Evolutionary conservation across 2,329 filamentous ascomycete species (phyloP), one percentile per base, ranked within the genome.

Genomic region (Westerdykella ornata): DNA sequence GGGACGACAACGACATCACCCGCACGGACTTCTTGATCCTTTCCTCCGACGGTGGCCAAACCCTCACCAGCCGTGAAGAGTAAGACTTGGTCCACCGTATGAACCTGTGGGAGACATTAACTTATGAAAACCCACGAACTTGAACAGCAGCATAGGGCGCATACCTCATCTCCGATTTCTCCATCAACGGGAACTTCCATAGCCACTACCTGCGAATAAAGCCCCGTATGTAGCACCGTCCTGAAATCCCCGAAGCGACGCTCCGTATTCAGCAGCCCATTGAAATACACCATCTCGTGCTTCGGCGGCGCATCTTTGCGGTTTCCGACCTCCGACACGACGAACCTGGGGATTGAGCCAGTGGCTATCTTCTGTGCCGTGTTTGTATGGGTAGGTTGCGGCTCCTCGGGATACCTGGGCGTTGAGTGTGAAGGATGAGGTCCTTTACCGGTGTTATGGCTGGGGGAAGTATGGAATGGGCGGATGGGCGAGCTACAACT

Each of bases 141-240:
- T 28, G 19, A 11, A 22, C 22, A 41, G 9, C 20, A 12, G 14
- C 5, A 33, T 7, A 15, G 14, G 3, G 12, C 22, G 43, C 54
- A 5, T 45, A 80, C 78, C 63, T 82, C 78, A 39, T 82, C 78
- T n/a, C 80, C 78, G 50, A 83, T 82, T 20, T 83, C 78, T 2
- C 79, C 78, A 12, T 72, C 73, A 0, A 80, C 74, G 0, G 79
- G 80, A 0, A 83, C 71, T 33, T 78, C 79, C 79, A 82, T 83
- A 0, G 79, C 70, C 0, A 82, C 79, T 7, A 83, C 60, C 59
- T 83, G 80, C 9, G 71, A 56, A 57, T 81, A 82, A 5, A 82
- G 62, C 0, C 79, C 79, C 2, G 80, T 82, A 62, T 75, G 79
- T 12, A 83, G 62, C 16, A 83, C 78, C 26, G 75, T 76, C 3